These are phyloP conservation scores for Aphanoascus verrucosus DNA, from an alignment of 2,329 filamentous ascomycete genomes.

Conservation along the genomic window DNA sequence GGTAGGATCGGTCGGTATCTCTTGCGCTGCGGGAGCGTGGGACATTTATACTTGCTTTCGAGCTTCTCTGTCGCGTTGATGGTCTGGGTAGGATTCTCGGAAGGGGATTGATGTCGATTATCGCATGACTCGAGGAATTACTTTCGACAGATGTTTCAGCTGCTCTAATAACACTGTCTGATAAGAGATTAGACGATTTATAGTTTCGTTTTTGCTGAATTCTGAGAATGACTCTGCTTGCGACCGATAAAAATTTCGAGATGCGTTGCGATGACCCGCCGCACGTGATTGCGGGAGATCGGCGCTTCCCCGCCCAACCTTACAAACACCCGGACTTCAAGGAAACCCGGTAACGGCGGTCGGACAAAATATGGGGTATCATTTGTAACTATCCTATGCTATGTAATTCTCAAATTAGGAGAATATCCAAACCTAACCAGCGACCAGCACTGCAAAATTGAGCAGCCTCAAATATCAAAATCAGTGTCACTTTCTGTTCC, in stretches of 20 bases:
- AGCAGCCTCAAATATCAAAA: not conserved
- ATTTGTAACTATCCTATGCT: too few relatives aligned
- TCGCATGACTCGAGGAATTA: not conserved
- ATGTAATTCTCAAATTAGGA: not conserved
- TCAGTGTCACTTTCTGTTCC: not conserved
- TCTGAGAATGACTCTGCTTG: not conserved
- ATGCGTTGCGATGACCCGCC: too few relatives aligned
- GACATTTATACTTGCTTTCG: conserved; percentile 7
- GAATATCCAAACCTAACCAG: not conserved
- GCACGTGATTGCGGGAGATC: conserved; percentile 11
- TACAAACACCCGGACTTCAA: not conserved
- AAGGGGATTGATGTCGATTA: not conserved
- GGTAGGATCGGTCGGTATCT: not conserved
- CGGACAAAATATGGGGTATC: too few relatives aligned
- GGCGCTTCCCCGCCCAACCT: not conserved
- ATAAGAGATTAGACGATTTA: not conserved
- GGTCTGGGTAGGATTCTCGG: not conserved
- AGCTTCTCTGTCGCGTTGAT: not conserved
- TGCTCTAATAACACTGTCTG: not conserved
- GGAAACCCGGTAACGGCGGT: not conserved
- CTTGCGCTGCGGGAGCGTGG: conserved; percentile 1
- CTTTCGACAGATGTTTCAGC: not conserved
- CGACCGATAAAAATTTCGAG: too few relatives aligned
- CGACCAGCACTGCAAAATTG: not conserved
- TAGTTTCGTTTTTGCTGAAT: not conserved